phyloP scores from a whole-genome alignment of 331 rosid species.

The Acacia pycnantha region DNA sequence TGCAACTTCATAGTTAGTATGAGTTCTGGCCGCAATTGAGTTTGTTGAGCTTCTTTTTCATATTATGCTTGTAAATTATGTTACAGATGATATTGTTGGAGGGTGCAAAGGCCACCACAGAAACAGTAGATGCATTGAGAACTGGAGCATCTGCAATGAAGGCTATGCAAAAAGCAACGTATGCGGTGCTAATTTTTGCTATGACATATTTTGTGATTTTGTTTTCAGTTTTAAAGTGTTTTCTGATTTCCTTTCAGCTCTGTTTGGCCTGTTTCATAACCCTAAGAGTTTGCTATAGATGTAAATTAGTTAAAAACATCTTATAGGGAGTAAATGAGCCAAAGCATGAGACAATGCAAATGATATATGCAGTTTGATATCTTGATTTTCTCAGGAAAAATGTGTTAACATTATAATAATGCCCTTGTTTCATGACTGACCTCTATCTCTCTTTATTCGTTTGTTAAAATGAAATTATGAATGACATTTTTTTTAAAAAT shows the following conservation, averaged over 20 bases:
- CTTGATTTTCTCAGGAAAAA: not conserved
- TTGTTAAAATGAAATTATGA: not conserved
- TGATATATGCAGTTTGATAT: no score
- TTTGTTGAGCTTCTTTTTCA: conserved; percentile 1
- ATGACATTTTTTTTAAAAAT: not conserved
- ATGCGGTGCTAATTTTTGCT: conserved; percentile 18
- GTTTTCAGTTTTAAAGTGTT: not conserved
- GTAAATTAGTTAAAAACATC: no score
- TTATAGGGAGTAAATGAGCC: no score
- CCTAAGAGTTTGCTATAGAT: not conserved
- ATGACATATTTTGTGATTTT: not conserved
- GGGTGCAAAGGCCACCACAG: conserved; percentile 98
- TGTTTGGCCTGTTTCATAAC: conserved; percentile 12
- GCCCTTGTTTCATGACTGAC: not conserved
- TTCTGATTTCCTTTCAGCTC: not conserved
- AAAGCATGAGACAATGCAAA: no score
- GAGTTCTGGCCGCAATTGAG: not conserved
- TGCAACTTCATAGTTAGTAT: conserved; percentile 11
- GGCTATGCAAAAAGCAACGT: conserved; percentile 97
- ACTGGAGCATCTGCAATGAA: conserved; percentile 96
- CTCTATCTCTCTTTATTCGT: not conserved
- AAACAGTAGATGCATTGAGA: conserved; percentile 96
- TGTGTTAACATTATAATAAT: not conserved
- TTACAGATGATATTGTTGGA: conserved; percentile 96
- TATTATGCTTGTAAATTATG: conserved; percentile 20